Conservation (phyloP, 2,329 filamentous ascomycete species). For the Dothiorella sarmentorum region DNA sequence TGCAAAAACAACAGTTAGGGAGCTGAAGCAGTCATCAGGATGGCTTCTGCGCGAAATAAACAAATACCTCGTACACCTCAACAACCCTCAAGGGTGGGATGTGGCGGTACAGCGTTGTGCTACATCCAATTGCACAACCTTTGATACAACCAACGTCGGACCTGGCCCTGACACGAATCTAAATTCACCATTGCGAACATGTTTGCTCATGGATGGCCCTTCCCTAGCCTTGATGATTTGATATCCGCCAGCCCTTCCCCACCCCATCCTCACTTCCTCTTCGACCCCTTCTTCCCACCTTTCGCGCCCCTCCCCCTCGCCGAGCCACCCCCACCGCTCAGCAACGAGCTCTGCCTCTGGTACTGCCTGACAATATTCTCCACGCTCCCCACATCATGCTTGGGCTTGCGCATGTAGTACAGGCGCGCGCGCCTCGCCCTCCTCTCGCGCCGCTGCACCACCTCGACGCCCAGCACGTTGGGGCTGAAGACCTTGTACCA, state of each 20-base stretch:
- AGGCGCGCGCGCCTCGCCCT: constrained; percentile 81
- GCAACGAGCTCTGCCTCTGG: constrained; percentile 34
- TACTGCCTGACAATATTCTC: constrained; percentile 38
- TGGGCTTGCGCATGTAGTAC: constrained; percentile 73
- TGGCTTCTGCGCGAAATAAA: too few species aligned
- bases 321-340: constrained; percentile 24
- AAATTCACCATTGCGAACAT: neutral
- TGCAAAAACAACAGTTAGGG: too few species aligned
- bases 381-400: constrained; percentile 38
- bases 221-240: too few species aligned
- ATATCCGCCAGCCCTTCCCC: neutral
- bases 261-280: neutral
- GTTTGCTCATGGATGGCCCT: too few species aligned
- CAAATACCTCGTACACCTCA: neutral
- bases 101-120: neutral
- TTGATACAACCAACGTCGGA: neutral
- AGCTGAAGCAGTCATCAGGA: too few species aligned
- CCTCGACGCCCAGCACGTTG: constrained; percentile 84
- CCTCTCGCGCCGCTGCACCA: constrained; percentile 83
- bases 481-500: constrained; percentile 95
- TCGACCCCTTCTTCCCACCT: constrained; percentile 29
- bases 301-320: constrained; percentile 24
- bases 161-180: neutral
- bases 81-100: constrained; percentile 3
- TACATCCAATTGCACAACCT: neutral